Conservation (phyloP, 768 basidiomycete species). For the Rickenella mellea region DNA sequence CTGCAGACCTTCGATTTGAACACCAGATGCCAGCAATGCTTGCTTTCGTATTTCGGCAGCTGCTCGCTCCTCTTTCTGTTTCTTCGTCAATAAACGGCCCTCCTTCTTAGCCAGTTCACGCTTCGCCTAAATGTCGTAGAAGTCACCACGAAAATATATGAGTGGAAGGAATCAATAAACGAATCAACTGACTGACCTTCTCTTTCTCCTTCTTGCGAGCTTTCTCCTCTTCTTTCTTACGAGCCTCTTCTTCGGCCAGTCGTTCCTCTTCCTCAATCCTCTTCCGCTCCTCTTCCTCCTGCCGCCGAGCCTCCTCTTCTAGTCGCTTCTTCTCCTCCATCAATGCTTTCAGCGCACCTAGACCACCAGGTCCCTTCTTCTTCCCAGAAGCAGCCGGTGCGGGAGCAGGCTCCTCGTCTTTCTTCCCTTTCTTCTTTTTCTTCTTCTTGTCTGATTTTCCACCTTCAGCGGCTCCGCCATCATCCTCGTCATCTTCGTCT, state of each 20-base stretch:
- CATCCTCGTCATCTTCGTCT: slow-evolving; percentile 61
- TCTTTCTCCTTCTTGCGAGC: slow-evolving; percentile 81
- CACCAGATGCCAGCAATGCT: slow-evolving; percentile 83
- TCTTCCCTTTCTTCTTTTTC: slow-evolving; percentile 72
- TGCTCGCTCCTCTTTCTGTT: slow-evolving; percentile 89
- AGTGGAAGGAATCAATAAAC: slow-evolving; percentile 2
- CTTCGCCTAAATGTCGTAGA: slow-evolving; percentile 50
- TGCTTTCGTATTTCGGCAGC: slow-evolving; percentile 86
- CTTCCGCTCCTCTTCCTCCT: slow-evolving; percentile 68
- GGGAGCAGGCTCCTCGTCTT: slow-evolving; percentile 58
- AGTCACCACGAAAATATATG: slow-evolving; percentile 2
- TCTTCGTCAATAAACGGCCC: slow-evolving; percentile 90
- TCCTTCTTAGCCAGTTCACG: slow-evolving; percentile 88
- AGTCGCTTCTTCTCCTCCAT: slow-evolving; percentile 87
- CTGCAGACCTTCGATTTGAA: slow-evolving; percentile 83
- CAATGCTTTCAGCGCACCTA: slow-evolving; percentile 79
- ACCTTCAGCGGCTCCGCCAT: slow-evolving; percentile 43
- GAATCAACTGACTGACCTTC: slow-evolving; percentile 39
- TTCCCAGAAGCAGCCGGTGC: slow-evolving; percentile 39
- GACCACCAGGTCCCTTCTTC: slow-evolving; percentile 58
- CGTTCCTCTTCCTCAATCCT: slow-evolving; percentile 89
- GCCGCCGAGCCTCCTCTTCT: slow-evolving; percentile 71
- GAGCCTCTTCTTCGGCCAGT: slow-evolving; percentile 64
- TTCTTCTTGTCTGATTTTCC: slow-evolving; percentile 59
- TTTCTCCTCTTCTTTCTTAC: slow-evolving; percentile 73